Evolutionary conservation across 306 rosid species (phyloP), one percentile per base, ranked within the genome.

Genomic region (Sindora glabra): DNA sequence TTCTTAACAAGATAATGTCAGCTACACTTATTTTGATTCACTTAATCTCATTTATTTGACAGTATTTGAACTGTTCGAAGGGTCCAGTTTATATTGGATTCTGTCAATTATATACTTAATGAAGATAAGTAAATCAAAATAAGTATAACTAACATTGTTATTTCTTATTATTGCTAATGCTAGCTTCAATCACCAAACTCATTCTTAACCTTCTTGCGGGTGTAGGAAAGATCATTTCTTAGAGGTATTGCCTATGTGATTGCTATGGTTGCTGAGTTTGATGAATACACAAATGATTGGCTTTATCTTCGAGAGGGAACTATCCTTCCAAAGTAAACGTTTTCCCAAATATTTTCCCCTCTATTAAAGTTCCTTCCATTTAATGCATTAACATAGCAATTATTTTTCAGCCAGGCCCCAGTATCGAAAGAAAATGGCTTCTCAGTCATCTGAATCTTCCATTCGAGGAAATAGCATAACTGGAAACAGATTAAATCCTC

Each of bases 211-310:
- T 68, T 77, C 26, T 4, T 68, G 26, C 70, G 71, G 24, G 14
- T 73, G 68, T 44, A 89, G 96, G 96, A 89, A 81, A 83, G 89
- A 71, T 89, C 96, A 57, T 86, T 83, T 60, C 73, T 59, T 6
- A 62, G 90, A 79, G 95, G 95, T 29, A 27, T 86, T 34, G 89
- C 96, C 30, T 89, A 74, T 67, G 77, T 83, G 65, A 53, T 89
- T 57, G 89, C 96, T 45, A 89, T 86, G 91, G 91, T 86, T 71
- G 96, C 95, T 46, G 96, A 86, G 67, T 89, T 89, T 50, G 96
- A 89, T 45, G 96, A 89, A 49, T 89, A 83, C 47, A 86, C 95
- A 19, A 89, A 89, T 59, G 95, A 89, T 29, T 89, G 96, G 91
- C 95, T 89, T 56, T 79, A 89, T 77, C 96, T 86, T 52, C 65